Conservation (phyloP, 2,329 filamentous ascomycete genomes). For the Monascus ruber region DNA sequence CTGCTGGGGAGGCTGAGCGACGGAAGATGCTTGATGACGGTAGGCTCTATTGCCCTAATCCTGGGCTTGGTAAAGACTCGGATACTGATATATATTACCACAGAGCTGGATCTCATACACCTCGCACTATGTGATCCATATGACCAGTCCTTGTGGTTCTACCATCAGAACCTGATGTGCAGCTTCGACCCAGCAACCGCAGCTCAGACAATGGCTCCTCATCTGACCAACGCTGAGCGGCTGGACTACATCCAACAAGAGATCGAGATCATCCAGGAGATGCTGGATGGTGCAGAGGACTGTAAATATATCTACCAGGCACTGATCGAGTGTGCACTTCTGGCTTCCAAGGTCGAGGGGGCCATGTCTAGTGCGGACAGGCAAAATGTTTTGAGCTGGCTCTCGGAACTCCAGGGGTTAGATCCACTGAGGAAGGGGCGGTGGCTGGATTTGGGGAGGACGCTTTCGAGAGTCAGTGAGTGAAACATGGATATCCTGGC, state of each 20-base stretch:
- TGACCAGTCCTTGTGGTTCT: slow-evolving; percentile 95
- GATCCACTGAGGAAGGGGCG: slow-evolving; percentile 65
- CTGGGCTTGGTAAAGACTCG: neutral
- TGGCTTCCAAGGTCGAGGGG: slow-evolving; percentile 43
- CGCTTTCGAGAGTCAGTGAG: neutral
- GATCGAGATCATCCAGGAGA: slow-evolving; percentile 59
- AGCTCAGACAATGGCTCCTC: slow-evolving; percentile 50
- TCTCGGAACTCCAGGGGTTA: slow-evolving; percentile 54
- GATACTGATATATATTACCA: neutral
- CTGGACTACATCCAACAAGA: slow-evolving; percentile 57
- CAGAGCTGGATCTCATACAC: slow-evolving; percentile 65
- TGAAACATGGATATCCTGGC: too few relatives aligned
- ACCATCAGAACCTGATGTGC: slow-evolving; percentile 77
- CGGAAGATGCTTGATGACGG: slow-evolving; percentile 60
- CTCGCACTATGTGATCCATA: slow-evolving; percentile 79
- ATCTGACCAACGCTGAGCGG: slow-evolving; percentile 51
- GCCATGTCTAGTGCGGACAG: slow-evolving; percentile 33
- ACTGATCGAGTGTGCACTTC: slow-evolving; percentile 60
- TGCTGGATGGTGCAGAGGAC: slow-evolving; percentile 54
- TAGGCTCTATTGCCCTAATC: slow-evolving; percentile 21
- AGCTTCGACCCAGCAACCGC: slow-evolving; percentile 46
- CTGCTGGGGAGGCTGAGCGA: slow-evolving; percentile 51
- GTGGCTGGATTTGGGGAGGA: slow-evolving; percentile 57
- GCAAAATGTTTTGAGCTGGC: slow-evolving; percentile 44
- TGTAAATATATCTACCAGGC: slow-evolving; percentile 87